Percentiles rank a stretch among this genome's conserved stretches.
These are phyloP conservation scores for Phaseolus lunatus DNA, from an alignment of 306 rosid species.

Conservation along the genomic window DNA sequence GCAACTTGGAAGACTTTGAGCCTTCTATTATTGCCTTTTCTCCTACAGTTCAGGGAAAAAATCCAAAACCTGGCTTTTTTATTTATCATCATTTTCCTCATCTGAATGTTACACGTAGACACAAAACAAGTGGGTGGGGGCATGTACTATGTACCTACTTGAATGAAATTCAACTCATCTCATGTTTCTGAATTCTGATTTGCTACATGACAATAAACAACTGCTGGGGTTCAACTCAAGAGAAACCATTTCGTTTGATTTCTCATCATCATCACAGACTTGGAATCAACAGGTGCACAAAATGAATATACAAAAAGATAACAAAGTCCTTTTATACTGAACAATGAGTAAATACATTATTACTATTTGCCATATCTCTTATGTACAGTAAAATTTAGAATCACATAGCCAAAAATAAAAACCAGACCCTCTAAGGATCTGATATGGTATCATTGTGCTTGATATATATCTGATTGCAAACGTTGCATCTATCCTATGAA, in stretches of 20 bases:
- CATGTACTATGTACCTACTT: slow-evolving; percentile 4
- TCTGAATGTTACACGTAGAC: slow-evolving; percentile 42
- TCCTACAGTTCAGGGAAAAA: slow-evolving; percentile 26
- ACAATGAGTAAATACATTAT: slow-evolving; percentile 40
- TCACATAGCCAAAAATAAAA: slow-evolving; percentile 18
- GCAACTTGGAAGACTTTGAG: slow-evolving; percentile 41
- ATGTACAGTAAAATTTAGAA: slow-evolving; percentile 46
- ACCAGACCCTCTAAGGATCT: slow-evolving; percentile 42
- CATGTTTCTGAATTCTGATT: slow-evolving; percentile 25
- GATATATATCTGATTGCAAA: slow-evolving; percentile 49
- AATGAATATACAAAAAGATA: not conserved
- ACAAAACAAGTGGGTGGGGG: slow-evolving; percentile 1
- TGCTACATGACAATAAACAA: slow-evolving; percentile 26
- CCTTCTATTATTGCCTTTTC: slow-evolving; percentile 42
- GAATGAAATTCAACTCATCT: slow-evolving; percentile 24
- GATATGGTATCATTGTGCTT: slow-evolving; percentile 41
- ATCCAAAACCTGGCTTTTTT: slow-evolving; percentile 49
- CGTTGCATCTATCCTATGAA: slow-evolving; percentile 37
- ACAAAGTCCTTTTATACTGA: slow-evolving; percentile 12
- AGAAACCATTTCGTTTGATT: slow-evolving; percentile 36
- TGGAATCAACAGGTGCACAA: slow-evolving; percentile 29
- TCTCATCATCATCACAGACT: slow-evolving; percentile 22
- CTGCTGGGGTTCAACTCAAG: slow-evolving; percentile 20
- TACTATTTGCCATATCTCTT: slow-evolving; percentile 40
- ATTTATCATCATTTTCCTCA: not conserved